A percentile compares a stretch with the other conserved stretches of the same genome.
Conservation (phyloP, 2,329 filamentous ascomycete genomes). For the Microdochium paspali region DNA sequence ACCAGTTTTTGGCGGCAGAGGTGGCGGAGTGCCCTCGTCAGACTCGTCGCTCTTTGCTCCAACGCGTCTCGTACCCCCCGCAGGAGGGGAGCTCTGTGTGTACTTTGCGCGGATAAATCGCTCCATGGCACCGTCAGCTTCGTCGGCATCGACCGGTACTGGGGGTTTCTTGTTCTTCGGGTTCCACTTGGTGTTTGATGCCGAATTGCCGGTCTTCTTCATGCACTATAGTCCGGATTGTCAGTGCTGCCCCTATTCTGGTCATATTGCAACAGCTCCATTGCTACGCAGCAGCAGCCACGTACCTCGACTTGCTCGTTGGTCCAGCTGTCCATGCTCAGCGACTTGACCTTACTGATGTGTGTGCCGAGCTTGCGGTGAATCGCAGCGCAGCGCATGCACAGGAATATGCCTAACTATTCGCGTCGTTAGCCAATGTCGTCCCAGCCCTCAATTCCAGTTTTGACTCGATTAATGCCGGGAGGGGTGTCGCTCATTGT, state of each 20-base stretch:
- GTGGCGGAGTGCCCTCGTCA: slow-evolving; percentile 50
- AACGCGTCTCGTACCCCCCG: slow-evolving; percentile 24
- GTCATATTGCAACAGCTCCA: background rate
- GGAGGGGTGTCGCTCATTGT: too few relatives aligned
- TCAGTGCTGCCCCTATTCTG: too few relatives aligned
- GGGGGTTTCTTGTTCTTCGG: slow-evolving; percentile 73
- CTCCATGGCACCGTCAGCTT: slow-evolving; percentile 91
- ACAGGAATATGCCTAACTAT: slow-evolving; percentile 89
- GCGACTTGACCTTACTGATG: slow-evolving; percentile 95
- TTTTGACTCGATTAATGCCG: too few relatives aligned
- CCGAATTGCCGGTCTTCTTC: slow-evolving; percentile 80
- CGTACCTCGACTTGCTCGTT: slow-evolving; percentile 91
- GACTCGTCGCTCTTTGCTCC: slow-evolving; percentile 30
- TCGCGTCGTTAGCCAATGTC: slow-evolving; percentile 8
- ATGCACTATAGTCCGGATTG: slow-evolving; percentile 56
- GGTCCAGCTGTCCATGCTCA: slow-evolving; percentile 98
- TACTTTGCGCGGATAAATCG: slow-evolving; percentile 94
- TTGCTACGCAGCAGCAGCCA: slow-evolving; percentile 6
- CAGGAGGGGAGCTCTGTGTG: slow-evolving; percentile 39
- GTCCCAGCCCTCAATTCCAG: background rate
- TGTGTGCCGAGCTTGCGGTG: slow-evolving; percentile 97
- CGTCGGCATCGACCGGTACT: slow-evolving; percentile 82
- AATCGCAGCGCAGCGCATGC: slow-evolving; percentile 91
- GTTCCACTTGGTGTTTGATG: slow-evolving; percentile 85
- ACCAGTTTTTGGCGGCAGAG: slow-evolving; percentile 54